Percentiles rank a stretch among this genome's conserved stretches.
Conservation (phyloP, 331 rosid species). For the Quercus tomentella region DNA sequence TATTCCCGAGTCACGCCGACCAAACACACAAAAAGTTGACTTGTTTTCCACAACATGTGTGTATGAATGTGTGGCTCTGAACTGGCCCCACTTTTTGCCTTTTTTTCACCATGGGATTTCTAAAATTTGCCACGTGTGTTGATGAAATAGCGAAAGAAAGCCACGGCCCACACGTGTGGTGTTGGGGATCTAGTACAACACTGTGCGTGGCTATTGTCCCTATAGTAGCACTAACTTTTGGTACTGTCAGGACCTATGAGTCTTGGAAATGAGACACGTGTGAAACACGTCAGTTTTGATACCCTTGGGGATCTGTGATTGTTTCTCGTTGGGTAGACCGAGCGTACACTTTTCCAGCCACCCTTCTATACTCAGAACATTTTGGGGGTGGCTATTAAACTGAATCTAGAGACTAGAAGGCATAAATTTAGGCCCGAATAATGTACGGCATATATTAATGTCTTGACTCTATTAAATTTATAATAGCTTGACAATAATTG, state of each 20-base stretch:
- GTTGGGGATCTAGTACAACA: conserved; percentile 33
- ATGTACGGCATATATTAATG: too few species aligned
- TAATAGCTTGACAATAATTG: too few species aligned
- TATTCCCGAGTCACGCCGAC: conserved; percentile 32
- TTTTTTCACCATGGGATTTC: not conserved
- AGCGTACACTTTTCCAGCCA: conserved; percentile 20
- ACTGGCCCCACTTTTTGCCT: not conserved
- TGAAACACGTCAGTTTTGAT: conserved; percentile 20
- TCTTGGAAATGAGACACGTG: conserved; percentile 31
- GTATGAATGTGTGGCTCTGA: not conserved
- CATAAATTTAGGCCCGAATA: too few species aligned
- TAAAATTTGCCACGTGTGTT: not conserved
- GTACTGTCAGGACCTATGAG: not conserved
- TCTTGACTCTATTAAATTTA: too few species aligned
- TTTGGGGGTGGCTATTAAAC: not conserved
- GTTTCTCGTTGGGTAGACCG: conserved; percentile 46
- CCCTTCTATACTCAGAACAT: not conserved
- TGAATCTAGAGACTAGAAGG: not conserved
- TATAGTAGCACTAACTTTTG: not conserved
- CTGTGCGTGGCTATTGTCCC: conserved; percentile 32
- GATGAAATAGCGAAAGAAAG: not conserved
- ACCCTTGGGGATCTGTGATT: conserved; percentile 33
- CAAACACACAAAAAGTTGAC: not conserved
- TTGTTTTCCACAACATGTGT: conserved; percentile 16
- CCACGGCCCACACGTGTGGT: conserved; percentile 45